Percentiles rank a stretch among this genome's conserved stretches.
Evolutionary conservation across 2,329 filamentous ascomycete genomes (phyloP).

Genomic region (Ceratocystis lukuohia): DNA sequence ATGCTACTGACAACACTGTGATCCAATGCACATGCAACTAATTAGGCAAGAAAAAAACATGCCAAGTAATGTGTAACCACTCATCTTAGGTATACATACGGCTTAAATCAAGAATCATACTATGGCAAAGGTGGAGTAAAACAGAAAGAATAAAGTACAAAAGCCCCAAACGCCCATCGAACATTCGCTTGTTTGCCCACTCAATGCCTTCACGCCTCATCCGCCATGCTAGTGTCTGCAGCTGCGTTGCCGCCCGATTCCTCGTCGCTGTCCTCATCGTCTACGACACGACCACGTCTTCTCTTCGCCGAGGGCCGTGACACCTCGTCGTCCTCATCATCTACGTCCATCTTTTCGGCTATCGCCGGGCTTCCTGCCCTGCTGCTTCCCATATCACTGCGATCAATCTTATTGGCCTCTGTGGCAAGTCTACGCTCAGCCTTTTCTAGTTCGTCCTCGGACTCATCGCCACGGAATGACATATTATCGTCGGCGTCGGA

Average conservation of each 20-base stretch:
- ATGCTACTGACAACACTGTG: conserved; percentile 10
- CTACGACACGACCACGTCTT: conserved; percentile 34
- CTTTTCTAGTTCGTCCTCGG: conserved; percentile 26
- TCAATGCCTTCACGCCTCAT: conserved; percentile 10
- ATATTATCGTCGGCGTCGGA: conserved; percentile 27
- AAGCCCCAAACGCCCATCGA: conserved; percentile 5
- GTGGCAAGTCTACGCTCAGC: conserved; percentile 25
- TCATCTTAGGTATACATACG: not conserved
- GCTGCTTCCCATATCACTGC: conserved; percentile 3
- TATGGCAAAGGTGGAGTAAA: not conserved
- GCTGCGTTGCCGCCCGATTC: conserved; percentile 27
- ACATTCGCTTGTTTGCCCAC: too few relatives aligned
- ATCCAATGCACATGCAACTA: not conserved
- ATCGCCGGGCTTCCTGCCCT: conserved; percentile 5
- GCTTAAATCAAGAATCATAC: conserved; percentile 1
- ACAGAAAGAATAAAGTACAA: conserved; percentile 7
- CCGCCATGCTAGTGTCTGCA: conserved; percentile 16
- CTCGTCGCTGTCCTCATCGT: conserved; percentile 41
- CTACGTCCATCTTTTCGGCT: conserved; percentile 40
- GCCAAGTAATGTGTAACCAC: not conserved
- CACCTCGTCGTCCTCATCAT: conserved; percentile 42
- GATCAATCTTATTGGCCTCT: conserved; percentile 16
- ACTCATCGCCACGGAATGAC: conserved; percentile 17
- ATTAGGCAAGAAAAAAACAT: not conserved
- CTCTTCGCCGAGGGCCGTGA: conserved; percentile 32